Evolutionary conservation across 75 land plant species (phyloP).

Genomic region (Pseudotsuga menziesii): DNA sequence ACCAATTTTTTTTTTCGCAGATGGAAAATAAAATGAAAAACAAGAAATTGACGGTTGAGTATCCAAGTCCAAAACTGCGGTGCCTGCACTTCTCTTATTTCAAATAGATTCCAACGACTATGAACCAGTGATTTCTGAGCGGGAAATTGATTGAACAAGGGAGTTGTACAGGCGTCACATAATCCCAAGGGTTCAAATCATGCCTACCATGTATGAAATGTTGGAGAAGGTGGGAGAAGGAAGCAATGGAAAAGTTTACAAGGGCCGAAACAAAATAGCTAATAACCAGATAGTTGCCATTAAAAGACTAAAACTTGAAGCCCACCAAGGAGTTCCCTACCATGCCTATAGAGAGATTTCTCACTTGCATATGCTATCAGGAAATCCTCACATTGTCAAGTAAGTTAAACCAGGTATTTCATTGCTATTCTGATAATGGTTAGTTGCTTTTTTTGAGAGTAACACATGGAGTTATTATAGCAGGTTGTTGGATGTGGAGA

Average conservation of each 20-base stretch:
- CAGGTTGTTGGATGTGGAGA: constrained; percentile 31
- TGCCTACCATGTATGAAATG: constrained; percentile 14
- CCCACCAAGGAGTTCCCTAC: constrained; percentile 26
- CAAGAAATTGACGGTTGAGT: too few relatives aligned
- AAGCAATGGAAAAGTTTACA: constrained; percentile 31
- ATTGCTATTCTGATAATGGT: neutral
- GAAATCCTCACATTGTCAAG: constrained; percentile 32
- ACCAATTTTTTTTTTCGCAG: too few relatives aligned
- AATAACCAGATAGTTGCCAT: constrained; percentile 22
- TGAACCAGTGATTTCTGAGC: too few relatives aligned
- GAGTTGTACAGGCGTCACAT: too few relatives aligned
- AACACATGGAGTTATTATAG: neutral
- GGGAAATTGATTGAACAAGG: too few relatives aligned
- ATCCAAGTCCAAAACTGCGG: too few relatives aligned
- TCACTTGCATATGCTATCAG: constrained; percentile 29
- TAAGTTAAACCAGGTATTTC: neutral
- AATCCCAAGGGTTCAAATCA: too few relatives aligned
- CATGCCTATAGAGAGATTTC: constrained; percentile 30
- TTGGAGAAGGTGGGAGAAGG: constrained; percentile 33
- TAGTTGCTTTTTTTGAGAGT: neutral
- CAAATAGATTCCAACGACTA: too few relatives aligned
- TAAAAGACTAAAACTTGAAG: constrained; percentile 27
- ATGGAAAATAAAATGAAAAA: too few relatives aligned
- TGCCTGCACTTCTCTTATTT: too few relatives aligned
- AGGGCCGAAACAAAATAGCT: constrained; percentile 17